Evolutionary conservation across 2,329 filamentous ascomycete genomes (phyloP).

Genomic region (Nemania serpens): DNA sequence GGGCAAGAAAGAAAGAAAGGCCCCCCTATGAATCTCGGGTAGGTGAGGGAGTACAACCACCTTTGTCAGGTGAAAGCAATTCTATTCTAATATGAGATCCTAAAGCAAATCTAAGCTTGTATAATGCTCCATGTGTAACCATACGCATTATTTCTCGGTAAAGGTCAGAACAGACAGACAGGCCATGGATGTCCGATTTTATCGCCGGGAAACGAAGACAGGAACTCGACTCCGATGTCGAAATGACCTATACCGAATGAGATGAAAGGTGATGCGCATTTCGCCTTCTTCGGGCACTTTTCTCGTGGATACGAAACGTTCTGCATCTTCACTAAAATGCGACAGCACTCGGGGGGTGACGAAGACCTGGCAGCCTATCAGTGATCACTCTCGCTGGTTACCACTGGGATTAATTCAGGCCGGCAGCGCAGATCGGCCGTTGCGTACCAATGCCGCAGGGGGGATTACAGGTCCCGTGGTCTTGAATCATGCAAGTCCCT

Average conservation of each 20-base stretch:
- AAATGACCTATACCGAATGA: slow-evolving; percentile 5
- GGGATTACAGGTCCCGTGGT: slow-evolving; percentile 9
- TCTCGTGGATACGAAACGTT: slow-evolving; percentile 16
- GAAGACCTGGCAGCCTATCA: slow-evolving; percentile 14
- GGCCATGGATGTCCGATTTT: no score
- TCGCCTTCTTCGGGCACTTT: not conserved
- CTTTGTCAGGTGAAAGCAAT: no score
- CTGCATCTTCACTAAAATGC: slow-evolving; percentile 4
- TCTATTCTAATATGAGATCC: no score
- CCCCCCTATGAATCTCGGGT: no score
- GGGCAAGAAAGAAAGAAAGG: no score
- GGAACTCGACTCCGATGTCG: slow-evolving; percentile 20
- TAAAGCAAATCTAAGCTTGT: no score
- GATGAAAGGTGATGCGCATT: not conserved
- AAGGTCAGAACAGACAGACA: no score
- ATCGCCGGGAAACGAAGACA: not conserved
- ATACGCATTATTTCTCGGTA: no score
- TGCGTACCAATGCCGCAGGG: slow-evolving; percentile 16
- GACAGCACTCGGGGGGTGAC: slow-evolving; percentile 2
- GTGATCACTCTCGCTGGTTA: not conserved
- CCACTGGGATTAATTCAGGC: slow-evolving; percentile 2
- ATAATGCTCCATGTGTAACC: no score
- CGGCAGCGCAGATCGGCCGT: slow-evolving; percentile 17
- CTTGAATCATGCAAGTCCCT: slow-evolving; percentile 19
- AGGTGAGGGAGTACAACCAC: no score